Base-by-base conservation (phyloP, 345 rosid genomes). In the Geranium rotundifolium region DNA sequence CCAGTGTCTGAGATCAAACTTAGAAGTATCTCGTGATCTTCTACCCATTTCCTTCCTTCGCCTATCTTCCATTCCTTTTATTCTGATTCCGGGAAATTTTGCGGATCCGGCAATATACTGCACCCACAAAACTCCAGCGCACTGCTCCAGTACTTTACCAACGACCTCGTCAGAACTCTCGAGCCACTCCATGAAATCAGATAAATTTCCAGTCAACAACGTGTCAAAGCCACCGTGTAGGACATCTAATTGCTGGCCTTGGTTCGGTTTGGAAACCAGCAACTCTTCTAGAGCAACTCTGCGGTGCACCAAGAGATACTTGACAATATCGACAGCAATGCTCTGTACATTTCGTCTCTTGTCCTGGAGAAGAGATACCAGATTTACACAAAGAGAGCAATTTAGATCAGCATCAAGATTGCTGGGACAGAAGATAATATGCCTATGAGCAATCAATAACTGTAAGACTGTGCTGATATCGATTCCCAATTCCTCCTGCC, bases 111-210 rank as follows among this genome's bases (percentile, higher is more conserved):
- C 79, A 78, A 95, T 87, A 77, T 69, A 85, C 71, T 95, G 97
- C 61, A 80, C 85, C 99, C 99, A 95, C 97, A 85, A 88, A 61
- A 86, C 83, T 29, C 90, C 89, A 68, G 99, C 97, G 79, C 91
- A 84, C 72, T 90, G 99, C 71, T 95, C 99, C 84, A 95, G 60
- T 63, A 90, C 95, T 76, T 84, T 88, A 82, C 81, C 81, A 70
- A 88, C 82, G 29, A 69, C 76, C 76, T 79, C 84, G 67, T 95
- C 89, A 27, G 95, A 86, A 84, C 80, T 77, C 73, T 74, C 82
- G 81, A 85, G 79, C 99, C 99, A 95, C 68, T 82, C 90, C 75
- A 84, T 78, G 79, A 95, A 95, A 65, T 75, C 70, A 63, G 85
- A 79, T 69, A 85, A 67, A 75, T 73, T 90, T 63, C 82, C 95